phyloP scores from a whole-genome alignment of 371 early-diverging fungal genomes.

The Capillidium heterosporum region DNA sequence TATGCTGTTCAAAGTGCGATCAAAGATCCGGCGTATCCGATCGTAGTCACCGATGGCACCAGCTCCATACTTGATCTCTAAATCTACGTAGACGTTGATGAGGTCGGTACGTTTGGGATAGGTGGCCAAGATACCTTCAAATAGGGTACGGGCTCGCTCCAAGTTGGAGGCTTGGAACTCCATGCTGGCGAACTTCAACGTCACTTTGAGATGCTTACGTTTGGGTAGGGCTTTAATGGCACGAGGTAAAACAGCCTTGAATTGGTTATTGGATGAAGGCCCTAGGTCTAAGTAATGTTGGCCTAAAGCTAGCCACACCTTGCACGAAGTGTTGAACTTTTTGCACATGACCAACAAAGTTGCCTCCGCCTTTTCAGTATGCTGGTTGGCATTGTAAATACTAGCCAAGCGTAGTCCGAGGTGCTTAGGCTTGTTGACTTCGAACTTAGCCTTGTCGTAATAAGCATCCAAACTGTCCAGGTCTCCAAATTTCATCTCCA shows the following conservation, averaged over 20 bases:
- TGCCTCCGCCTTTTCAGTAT: constrained; percentile 51
- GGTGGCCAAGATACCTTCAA: constrained; percentile 80
- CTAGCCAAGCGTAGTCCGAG: constrained; percentile 67
- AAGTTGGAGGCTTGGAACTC: constrained; percentile 87
- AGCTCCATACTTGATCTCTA: constrained; percentile 70
- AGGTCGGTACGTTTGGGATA: constrained; percentile 87
- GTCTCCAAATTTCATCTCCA: constrained; percentile 85
- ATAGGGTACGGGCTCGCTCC: constrained; percentile 88
- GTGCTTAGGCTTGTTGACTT: constrained; percentile 70
- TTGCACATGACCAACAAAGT: constrained; percentile 55
- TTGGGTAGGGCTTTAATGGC: constrained; percentile 67
- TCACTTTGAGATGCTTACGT: constrained; percentile 45
- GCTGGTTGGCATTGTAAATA: constrained; percentile 71
- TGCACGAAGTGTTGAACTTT: constrained; percentile 69
- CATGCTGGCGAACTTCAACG: constrained; percentile 80
- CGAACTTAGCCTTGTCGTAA: constrained; percentile 57
- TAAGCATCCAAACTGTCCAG: constrained; percentile 51
- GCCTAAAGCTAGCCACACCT: constrained; percentile 78
- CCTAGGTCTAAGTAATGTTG: constrained; percentile 51
- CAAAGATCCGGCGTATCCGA: constrained; percentile 58
- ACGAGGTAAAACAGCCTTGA: constrained; percentile 44
- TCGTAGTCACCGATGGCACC: constrained; percentile 10
- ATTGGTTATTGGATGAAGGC: constrained; percentile 40
- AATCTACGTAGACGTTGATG: constrained; percentile 88
- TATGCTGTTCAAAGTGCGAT: constrained; percentile 62